A percentile compares a stretch with the other conserved stretches of the same genome.
phyloP scores from a whole-genome alignment of 106 monocot genomes.

The Posidonia australis region DNA sequence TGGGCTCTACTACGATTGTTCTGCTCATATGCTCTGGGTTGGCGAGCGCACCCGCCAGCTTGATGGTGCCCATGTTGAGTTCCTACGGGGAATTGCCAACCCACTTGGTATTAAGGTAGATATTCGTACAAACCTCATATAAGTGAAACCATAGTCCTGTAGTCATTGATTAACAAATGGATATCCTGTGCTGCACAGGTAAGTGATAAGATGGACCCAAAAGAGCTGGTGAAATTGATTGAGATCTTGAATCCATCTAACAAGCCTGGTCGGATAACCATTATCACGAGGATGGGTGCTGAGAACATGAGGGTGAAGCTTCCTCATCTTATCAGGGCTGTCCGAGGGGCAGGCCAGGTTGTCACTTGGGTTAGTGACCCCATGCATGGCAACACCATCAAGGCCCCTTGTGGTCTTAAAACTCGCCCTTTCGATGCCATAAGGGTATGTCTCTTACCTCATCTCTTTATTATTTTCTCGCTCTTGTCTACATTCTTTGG shows the following conservation, averaged over 20 bases:
- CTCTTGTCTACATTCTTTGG: too few relatives aligned
- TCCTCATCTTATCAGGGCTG: constrained; percentile 71
- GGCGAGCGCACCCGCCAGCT: constrained; percentile 84
- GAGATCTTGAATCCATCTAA: too few relatives aligned
- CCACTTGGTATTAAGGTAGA: constrained; percentile 36
- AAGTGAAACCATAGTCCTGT: too few relatives aligned
- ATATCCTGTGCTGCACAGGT: too few relatives aligned
- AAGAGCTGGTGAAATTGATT: too few relatives aligned
- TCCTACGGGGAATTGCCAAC: constrained; percentile 72
- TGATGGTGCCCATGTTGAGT: constrained; percentile 84
- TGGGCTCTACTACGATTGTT: too few relatives aligned
- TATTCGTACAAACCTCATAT: too few relatives aligned
- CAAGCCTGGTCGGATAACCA: neutral
- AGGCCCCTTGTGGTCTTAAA: constrained; percentile 75
- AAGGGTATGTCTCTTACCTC: too few relatives aligned
- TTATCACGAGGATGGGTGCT: constrained; percentile 72
- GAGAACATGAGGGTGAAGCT: constrained; percentile 86
- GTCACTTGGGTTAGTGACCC: constrained; percentile 25
- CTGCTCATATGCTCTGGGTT: constrained; percentile 64
- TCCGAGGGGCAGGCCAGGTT: constrained; percentile 21
- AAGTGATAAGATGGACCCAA: too few relatives aligned
- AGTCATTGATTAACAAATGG: too few relatives aligned
- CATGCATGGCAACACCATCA: constrained; percentile 89
- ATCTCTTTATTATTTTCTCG: too few relatives aligned
- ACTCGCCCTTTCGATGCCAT: constrained; percentile 32